Base-by-base conservation (phyloP, 495 filamentous ascomycete genomes). In the Physcia stellaris region DNA sequence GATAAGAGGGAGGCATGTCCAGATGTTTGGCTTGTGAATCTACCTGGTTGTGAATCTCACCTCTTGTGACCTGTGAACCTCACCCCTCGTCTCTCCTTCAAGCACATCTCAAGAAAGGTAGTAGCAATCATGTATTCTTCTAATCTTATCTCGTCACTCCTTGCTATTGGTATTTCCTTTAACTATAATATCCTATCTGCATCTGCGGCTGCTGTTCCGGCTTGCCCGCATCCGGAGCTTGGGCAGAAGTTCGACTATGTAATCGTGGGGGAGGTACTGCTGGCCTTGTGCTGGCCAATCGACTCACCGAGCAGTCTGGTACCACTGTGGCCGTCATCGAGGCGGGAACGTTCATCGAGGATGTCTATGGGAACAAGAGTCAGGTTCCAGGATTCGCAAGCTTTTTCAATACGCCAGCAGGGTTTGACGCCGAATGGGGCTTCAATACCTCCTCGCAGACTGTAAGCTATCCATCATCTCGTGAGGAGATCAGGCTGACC, bases 181-280 rank as follows among this genome's bases (percentile, higher is more conserved):
- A n/a, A n/a, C n/a, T n/a, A n/a, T n/a, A n/a, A n/a, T n/a, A n/a
- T n/a, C n/a, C n/a, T n/a, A n/a, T n/a, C n/a, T n/a, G n/a, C n/a
- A n/a, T n/a, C n/a, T n/a, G n/a, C n/a, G n/a, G n/a, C n/a, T n/a
- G n/a, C n/a, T n/a, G n/a, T n/a, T n/a, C n/a, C n/a, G n/a, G n/a
- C n/a, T n/a, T n/a, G n/a, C n/a, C n/a, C n/a, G n/a, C n/a, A n/a
- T n/a, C n/a, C n/a, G n/a, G n/a, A n/a, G n/a, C n/a, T n/a, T n/a
- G 29, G 29, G 18, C 29, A n/a, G 29, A 17, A n/a, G 18, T 35
- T 35, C 17, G 32, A 35, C 46, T 63, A 60, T 43, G 51, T 63
- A 37, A 35, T 64, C 30, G 53, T 63, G 19, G 68, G 68, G 76
- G 73, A 33, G 76, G 75, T 6, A 77, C 73, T 0, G 71, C 71